Evolutionary conservation across 495 filamentous ascomycete species (phyloP), one percentile per base, ranked within the genome.

Genomic region (Articulospora tetracladia): DNA sequence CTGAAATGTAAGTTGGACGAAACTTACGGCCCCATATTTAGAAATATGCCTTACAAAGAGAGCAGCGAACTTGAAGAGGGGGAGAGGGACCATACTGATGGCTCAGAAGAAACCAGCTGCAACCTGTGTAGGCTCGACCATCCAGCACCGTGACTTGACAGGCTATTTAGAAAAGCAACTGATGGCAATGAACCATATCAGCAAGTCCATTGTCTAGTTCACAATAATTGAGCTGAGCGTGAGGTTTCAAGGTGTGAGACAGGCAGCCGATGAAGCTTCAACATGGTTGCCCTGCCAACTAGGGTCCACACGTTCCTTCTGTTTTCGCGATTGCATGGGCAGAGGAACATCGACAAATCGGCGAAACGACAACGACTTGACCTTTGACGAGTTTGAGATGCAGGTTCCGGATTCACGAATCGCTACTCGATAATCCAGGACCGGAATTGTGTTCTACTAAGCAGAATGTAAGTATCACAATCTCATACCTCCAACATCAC

Each of bases 11-110:
- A 34, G 30, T 30, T 20, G 11, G 22, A 28, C n/a, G n/a, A 22
- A 17, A 67, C 77, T 58, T 74, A 84, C 81, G 52, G 81, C 81
- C 64, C 81, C 81, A 75, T 84, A 84, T 70, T 84, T 84, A 53
- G 81, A 84, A n/a, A 84, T 66, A 60, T 83, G 72, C 59, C 77
- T 74, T 58, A 80, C 69, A 58, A 83, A 79, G 22, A 79, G 70
- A 30, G 76, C 63, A 3, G 74, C 75, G 63, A 77, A 70, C 65
- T 79, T 78, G 66, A 77, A 76, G 3, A 77, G 68, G 30, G 76
- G 77, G 19, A 82, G 68, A 55, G 76, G 73, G 55, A 79, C 81
- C 83, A 83, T 84, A 58, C 60, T 68, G 65, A 36, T 17, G 23
- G 34, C 17, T 20, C 17, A 27, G 39, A 17, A 27, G 60, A 44